These are phyloP conservation scores for Flammula alnicola DNA, from an alignment of 1,284 basidiomycete genomes.

Conservation along the genomic window DNA sequence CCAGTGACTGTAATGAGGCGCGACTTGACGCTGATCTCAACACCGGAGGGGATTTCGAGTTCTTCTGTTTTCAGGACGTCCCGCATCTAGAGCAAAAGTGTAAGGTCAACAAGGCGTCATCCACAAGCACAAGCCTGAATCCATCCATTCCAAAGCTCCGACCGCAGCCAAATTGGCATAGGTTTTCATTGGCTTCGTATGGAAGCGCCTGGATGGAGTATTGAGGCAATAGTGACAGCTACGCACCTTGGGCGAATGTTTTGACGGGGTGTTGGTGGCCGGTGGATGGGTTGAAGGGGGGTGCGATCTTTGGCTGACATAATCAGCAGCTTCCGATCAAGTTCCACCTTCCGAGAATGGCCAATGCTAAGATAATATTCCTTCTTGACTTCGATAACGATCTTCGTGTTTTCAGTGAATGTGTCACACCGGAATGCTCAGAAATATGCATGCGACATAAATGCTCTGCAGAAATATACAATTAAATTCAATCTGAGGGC, in stretches of 20 bases:
- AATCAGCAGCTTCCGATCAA: slow-evolving; percentile 20
- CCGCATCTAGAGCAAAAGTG: slow-evolving; percentile 66
- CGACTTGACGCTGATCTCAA: slow-evolving; percentile 87
- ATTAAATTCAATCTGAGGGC: too few relatives aligned
- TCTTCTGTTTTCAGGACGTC: slow-evolving; percentile 95
- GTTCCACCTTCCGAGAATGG: too few relatives aligned
- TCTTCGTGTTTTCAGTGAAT: too few relatives aligned
- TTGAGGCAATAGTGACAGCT: slow-evolving; percentile 17
- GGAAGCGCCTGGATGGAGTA: slow-evolving; percentile 20
- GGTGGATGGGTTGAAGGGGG: slow-evolving; percentile 25
- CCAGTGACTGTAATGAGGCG: slow-evolving; percentile 90
- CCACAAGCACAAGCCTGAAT: slow-evolving; percentile 34
- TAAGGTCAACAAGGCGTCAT: slow-evolving; percentile 33
- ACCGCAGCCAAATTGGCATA: slow-evolving; percentile 28
- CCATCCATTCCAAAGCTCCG: slow-evolving; percentile 33
- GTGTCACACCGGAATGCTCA: too few relatives aligned
- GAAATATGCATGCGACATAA: too few relatives aligned
- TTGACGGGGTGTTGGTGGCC: slow-evolving; percentile 36
- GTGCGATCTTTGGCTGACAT: slow-evolving; percentile 26
- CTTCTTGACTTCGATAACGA: too few relatives aligned
- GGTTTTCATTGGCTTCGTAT: slow-evolving; percentile 16
- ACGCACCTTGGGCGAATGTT: slow-evolving; percentile 46
- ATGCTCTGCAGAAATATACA: too few relatives aligned
- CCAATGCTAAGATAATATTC: too few relatives aligned
- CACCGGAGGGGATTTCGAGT: slow-evolving; percentile 86